Percentiles rank a stretch among this genome's conserved stretches.
These are phyloP conservation scores for Escovopsis sp. DNA, from an alignment of 2,329 filamentous ascomycete genomes.

Conservation along the genomic window DNA sequence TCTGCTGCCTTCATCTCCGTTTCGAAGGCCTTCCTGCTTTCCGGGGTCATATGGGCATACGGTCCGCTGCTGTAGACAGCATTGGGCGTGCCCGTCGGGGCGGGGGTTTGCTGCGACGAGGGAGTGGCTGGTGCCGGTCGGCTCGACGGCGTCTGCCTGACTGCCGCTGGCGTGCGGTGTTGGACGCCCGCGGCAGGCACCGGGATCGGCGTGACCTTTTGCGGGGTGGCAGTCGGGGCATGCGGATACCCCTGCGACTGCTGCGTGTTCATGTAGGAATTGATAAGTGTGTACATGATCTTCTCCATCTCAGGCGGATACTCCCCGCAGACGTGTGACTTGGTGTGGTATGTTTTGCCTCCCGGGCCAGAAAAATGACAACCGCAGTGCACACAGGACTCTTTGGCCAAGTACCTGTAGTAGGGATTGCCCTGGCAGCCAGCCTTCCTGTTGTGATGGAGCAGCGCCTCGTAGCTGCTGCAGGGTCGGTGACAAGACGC, in stretches of 20 bases:
- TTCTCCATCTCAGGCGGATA: slow-evolving; percentile 12
- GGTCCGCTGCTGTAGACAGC: slow-evolving; percentile 16
- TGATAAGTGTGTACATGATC: not conserved
- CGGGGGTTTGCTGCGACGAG: too few species aligned
- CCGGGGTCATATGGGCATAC: slow-evolving; percentile 27
- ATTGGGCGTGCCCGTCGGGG: slow-evolving; percentile 2
- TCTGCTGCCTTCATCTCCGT: slow-evolving; percentile 16
- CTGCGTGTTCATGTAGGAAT: too few species aligned
- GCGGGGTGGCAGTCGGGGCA: too few species aligned
- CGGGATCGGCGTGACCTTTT: too few species aligned
- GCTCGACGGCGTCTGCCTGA: too few species aligned
- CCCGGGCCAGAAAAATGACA: slow-evolving; percentile 24
- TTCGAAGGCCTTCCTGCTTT: slow-evolving; percentile 12
- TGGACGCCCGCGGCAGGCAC: too few species aligned
- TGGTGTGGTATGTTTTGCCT: slow-evolving; percentile 29
- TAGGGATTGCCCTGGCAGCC: not conserved
- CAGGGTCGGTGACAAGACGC: slow-evolving; percentile 20
- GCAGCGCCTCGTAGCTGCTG: slow-evolving; percentile 14
- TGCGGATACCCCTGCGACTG: too few species aligned
- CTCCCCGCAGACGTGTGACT: slow-evolving; percentile 30
- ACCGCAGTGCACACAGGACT: slow-evolving; percentile 30
- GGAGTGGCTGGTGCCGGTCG: too few species aligned
- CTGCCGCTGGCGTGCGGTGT: too few species aligned
- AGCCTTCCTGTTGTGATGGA: slow-evolving; percentile 8
- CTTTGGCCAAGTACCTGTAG: slow-evolving; percentile 11